Conservation (phyloP, 495 filamentous ascomycete genomes). For the Xylona heveae region DNA sequence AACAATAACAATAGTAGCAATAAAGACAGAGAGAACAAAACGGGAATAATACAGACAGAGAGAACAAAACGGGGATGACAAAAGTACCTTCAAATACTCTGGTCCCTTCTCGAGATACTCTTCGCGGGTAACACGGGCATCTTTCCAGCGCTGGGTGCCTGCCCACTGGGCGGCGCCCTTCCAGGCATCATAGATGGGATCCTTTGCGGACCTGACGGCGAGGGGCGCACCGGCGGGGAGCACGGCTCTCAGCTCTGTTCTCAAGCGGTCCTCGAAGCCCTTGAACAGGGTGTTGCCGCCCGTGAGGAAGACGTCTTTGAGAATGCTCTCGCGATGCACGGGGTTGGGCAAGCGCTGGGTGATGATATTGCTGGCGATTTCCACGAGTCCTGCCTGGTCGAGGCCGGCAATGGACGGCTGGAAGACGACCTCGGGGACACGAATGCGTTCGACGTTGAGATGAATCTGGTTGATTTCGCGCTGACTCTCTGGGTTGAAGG, state of each 20-base stretch:
- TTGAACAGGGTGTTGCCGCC: conserved; percentile 80
- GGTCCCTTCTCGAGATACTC: conserved; percentile 71
- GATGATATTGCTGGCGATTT: conserved; percentile 72
- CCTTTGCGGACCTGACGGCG: conserved; percentile 41
- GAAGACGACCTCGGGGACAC: conserved; percentile 88
- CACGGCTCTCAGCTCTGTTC: conserved; percentile 44
- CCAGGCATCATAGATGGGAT: conserved; percentile 77
- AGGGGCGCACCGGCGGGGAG: conserved; percentile 48
- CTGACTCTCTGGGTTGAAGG: conserved; percentile 62
- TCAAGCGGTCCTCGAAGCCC: conserved; percentile 68
- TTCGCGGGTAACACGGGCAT: conserved; percentile 35
- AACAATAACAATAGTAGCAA: neutral
- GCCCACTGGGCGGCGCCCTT: conserved; percentile 75
- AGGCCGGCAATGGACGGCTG: conserved; percentile 88
- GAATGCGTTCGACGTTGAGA: conserved; percentile 89
- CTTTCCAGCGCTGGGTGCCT: conserved; percentile 23
- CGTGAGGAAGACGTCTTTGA: conserved; percentile 80
- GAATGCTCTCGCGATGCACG: conserved; percentile 32
- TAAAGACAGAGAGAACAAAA: conserved; percentile 1
- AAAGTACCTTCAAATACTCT: conserved; percentile 63
- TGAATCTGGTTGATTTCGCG: conserved; percentile 74
- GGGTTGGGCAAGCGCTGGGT: conserved; percentile 47
- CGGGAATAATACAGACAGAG: conserved; percentile 1
- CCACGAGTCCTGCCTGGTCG: conserved; percentile 81
- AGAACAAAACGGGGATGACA: conserved; percentile 1